Conservation (phyloP, 2,329 filamentous ascomycete genomes). For the Botrytis fragariae region DNA sequence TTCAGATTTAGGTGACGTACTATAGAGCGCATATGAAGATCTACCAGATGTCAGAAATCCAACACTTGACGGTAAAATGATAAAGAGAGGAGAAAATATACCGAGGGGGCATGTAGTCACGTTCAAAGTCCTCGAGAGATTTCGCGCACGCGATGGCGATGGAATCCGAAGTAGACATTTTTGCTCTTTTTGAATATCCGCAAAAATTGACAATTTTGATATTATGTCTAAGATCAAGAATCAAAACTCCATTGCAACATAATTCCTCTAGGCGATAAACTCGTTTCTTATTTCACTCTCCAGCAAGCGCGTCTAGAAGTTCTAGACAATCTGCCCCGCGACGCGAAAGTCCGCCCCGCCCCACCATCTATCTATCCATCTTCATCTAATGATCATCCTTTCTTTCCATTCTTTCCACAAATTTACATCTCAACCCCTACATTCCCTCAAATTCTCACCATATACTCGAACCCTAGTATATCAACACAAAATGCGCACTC, state of each 20-base stretch:
- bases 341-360: constrained; percentile 16
- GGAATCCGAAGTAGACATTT: background rate
- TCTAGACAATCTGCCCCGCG: constrained; percentile 17
- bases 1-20: background rate
- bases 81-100: background rate
- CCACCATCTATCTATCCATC: background rate
- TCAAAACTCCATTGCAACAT: background rate
- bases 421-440: background rate
- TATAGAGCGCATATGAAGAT: background rate
- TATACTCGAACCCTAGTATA: background rate
- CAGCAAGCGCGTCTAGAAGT: background rate
- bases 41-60: constrained; percentile 20
- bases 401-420: background rate
- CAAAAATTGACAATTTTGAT: background rate
- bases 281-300: background rate
- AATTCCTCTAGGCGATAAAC: background rate
- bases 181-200: background rate
- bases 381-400: background rate
- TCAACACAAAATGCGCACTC: constrained; percentile 1
- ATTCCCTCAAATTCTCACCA: background rate
- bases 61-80: background rate
- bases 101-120: constrained; percentile 47
- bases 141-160: constrained; percentile 51
- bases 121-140: constrained; percentile 48
- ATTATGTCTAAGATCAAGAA: background rate